A percentile compares a stretch with the other conserved stretches of the same genome.
Evolutionary conservation across 2,329 filamentous ascomycete species (phyloP).

Genomic region (Apiospora koreana): DNA sequence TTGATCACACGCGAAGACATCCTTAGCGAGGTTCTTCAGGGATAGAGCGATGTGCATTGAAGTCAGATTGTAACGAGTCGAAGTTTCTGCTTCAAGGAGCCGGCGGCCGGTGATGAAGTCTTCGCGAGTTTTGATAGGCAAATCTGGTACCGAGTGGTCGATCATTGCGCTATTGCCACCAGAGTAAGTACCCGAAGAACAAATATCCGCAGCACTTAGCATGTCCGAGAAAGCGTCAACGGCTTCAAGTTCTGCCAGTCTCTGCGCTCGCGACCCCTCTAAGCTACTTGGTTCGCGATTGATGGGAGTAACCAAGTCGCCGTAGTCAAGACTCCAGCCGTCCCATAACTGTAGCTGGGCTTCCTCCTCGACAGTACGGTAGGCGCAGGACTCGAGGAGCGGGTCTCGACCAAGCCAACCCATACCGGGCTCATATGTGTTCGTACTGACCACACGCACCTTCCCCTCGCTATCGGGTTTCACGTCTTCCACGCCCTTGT

Average conservation of each 20-base stretch:
- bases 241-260: slow-evolving; percentile 43
- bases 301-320: slow-evolving; percentile 53
- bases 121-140: slow-evolving; percentile 48
- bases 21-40: slow-evolving; percentile 35
- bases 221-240: slow-evolving; percentile 57
- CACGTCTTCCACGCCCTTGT: slow-evolving; percentile 67
- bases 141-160: slow-evolving; percentile 64
- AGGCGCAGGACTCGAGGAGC: slow-evolving; percentile 36
- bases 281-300: slow-evolving; percentile 41
- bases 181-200: slow-evolving; percentile 50
- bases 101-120: slow-evolving; percentile 52
- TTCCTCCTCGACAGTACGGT: slow-evolving; percentile 58
- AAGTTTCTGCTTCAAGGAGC: slow-evolving; percentile 47
- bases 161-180: slow-evolving; percentile 43
- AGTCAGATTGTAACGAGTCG: slow-evolving; percentile 33
- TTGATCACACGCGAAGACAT: slow-evolving; percentile 15
- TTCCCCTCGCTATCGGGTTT: slow-evolving; percentile 63
- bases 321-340: slow-evolving; percentile 66
- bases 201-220: slow-evolving; percentile 68
- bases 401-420: slow-evolving; percentile 71
- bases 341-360: slow-evolving; percentile 65
- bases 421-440: slow-evolving; percentile 78
- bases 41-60: slow-evolving; percentile 32
- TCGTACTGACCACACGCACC: slow-evolving; percentile 77
- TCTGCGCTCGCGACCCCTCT: slow-evolving; percentile 21